Base-by-base conservation (phyloP, 83 land plant genomes). In the Larix sibirica region DNA sequence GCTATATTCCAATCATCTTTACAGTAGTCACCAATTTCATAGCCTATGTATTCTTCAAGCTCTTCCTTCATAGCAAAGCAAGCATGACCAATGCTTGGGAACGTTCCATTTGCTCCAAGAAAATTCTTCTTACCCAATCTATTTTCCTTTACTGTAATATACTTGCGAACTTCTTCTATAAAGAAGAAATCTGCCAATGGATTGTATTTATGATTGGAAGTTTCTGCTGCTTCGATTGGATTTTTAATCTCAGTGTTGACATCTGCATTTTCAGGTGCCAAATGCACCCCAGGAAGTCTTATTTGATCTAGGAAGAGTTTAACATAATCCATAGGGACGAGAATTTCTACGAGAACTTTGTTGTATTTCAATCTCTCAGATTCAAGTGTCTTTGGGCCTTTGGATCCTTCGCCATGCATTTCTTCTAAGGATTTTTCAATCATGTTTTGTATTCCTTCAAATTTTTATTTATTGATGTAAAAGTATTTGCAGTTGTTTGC, bases 21-120 rank as follows among this genome's bases (percentile, higher is more conserved):
- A 81, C 97, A 95, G 28, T 85, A 84, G 77, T 91, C 94, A 21
- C 92, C 92, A 18, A 91, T 83, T 38, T 93, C 92, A 83, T 95
- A 95, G 24, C 83, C 86, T 95, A 95, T 95, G 90, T 91, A 95
- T 83, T 89, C 81, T 81, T 93, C 95, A 31, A 95, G 89, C 33
- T 89, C 90, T 26, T 68, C 40, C 86, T 88, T 91, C 90, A 87
- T 85, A 63, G 87, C 23, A 61, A 88, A 83, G 61, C 96, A 94
- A 0, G 87, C 89, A 59, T 90, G 93, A 61, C 96, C 96, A 33
- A 94, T 90, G 77, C 88, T 84, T 1, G 91, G 84, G 80, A 84
- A 94, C 6, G 89, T 86, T 42, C 88, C 93, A 36, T 94, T 89
- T 3, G 90, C 90, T 31, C 96, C 96, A 88, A 92, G 83, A 84